These are phyloP conservation scores for Albatrellus ellisii DNA, from an alignment of 768 basidiomycete species.

Conservation along the genomic window DNA sequence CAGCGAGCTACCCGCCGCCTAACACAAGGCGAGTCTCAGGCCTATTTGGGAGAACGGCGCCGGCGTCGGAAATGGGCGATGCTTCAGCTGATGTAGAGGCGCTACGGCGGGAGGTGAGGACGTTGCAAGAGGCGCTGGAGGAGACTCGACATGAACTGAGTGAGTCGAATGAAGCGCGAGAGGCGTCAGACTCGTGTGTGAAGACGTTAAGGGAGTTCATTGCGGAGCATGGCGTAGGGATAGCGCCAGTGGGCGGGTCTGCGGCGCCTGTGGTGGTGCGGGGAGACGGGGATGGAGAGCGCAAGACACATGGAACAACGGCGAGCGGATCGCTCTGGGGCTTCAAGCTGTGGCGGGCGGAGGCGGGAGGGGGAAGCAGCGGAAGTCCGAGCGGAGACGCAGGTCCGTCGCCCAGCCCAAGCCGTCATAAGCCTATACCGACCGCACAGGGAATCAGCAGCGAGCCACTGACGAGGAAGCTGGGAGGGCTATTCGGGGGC, in stretches of 20 bases:
- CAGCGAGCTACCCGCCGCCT: slow-evolving; percentile 14
- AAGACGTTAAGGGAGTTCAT: slow-evolving; percentile 76
- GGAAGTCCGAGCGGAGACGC: neutral
- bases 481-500: slow-evolving; percentile 60
- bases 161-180: slow-evolving; percentile 72
- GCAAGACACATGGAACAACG: slow-evolving; percentile 12
- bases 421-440: slow-evolving; percentile 2
- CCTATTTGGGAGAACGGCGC: slow-evolving; percentile 37
- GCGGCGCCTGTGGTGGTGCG: slow-evolving; percentile 1
- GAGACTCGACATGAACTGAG: slow-evolving; percentile 51
- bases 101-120: slow-evolving; percentile 45
- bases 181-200: slow-evolving; percentile 80
- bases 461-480: slow-evolving; percentile 28
- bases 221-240: slow-evolving; percentile 55
- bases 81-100: slow-evolving; percentile 33
- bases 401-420: no score
- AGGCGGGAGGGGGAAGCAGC: slow-evolving; percentile 1
- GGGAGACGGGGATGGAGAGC: slow-evolving; percentile 7
- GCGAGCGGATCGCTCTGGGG: slow-evolving; percentile 11
- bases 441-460: slow-evolving; percentile 3
- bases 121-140: slow-evolving; percentile 46
- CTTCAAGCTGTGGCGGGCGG: slow-evolving; percentile 12
- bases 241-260: slow-evolving; percentile 12
- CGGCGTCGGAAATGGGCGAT: slow-evolving; percentile 28
- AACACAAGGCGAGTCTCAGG: slow-evolving; percentile 33